Evolutionary conservation across 441 rosid genomes (phyloP).

Genomic region (Eugenia klotzschiana): DNA sequence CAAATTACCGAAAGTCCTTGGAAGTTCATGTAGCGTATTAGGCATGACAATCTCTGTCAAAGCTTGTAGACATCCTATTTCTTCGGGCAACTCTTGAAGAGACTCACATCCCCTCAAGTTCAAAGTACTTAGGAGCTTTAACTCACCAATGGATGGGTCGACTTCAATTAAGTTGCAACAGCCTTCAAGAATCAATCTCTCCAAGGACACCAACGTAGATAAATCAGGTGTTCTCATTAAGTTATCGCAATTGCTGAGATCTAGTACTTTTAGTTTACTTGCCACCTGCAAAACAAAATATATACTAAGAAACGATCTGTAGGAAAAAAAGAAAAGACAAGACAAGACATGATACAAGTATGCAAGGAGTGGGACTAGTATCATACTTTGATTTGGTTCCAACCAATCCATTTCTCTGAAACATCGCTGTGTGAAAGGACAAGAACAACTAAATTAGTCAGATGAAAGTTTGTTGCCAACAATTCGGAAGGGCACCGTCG

Average conservation of each 20-base stretch:
- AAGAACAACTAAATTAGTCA: not conserved
- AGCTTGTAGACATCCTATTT: not conserved
- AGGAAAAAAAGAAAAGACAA: not conserved
- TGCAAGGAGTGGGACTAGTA: not conserved
- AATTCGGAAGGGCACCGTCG: fast-evolving
- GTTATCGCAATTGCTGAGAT: fast-evolving
- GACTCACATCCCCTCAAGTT: not conserved
- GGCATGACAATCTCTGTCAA: not conserved
- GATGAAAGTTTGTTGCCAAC: not conserved
- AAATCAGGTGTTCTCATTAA: not conserved
- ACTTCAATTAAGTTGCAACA: not conserved
- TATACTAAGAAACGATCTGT: not conserved
- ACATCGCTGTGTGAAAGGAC: not conserved
- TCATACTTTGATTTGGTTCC: not conserved
- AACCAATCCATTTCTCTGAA: not conserved
- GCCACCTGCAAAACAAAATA: not conserved
- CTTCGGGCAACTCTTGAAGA: not conserved
- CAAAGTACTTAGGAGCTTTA: not conserved
- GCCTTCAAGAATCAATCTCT: not conserved
- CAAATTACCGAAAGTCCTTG: not conserved
- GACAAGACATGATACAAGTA: too few species aligned
- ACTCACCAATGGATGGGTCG: not conserved
- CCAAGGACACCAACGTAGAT: not conserved
- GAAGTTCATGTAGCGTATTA: not conserved
- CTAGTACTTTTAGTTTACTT: not conserved